These are phyloP conservation scores for Mariannaea sp. DNA, from an alignment of 2,329 filamentous ascomycete genomes.

Conservation along the genomic window DNA sequence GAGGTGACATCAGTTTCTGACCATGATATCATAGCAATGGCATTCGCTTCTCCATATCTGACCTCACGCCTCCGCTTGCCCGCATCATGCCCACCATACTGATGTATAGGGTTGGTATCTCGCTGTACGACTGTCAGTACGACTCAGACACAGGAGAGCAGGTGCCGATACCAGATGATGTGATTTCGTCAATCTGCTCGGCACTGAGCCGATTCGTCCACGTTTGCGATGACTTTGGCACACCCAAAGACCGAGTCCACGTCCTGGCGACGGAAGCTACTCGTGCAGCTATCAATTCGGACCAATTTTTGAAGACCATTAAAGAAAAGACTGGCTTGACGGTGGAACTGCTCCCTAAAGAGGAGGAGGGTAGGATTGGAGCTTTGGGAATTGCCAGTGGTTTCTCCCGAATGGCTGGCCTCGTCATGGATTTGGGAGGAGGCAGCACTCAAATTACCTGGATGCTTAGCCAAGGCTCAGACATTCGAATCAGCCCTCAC, in stretches of 20 bases:
- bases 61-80: slow-evolving; percentile 52
- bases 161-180: slow-evolving; percentile 38
- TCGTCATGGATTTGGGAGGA: slow-evolving; percentile 75
- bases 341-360: slow-evolving; percentile 65
- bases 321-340: slow-evolving; percentile 61
- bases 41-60: slow-evolving; percentile 69
- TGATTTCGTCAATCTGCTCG: slow-evolving; percentile 37
- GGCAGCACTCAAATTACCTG: slow-evolving; percentile 73
- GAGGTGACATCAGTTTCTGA: background rate
- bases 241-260: slow-evolving; percentile 35
- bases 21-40: slow-evolving; percentile 60
- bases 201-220: slow-evolving; percentile 38
- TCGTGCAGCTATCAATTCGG: slow-evolving; percentile 39
- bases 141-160: slow-evolving; percentile 40
- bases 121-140: slow-evolving; percentile 42
- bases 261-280: slow-evolving; percentile 42
- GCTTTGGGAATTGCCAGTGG: slow-evolving; percentile 70
- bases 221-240: slow-evolving; percentile 37
- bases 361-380: slow-evolving; percentile 68
- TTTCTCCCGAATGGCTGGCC: slow-evolving; percentile 61
- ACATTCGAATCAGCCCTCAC: slow-evolving; percentile 54
- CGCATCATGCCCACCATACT: slow-evolving; percentile 61
- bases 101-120: slow-evolving; percentile 40
- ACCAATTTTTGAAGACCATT: slow-evolving; percentile 47
- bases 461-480: slow-evolving; percentile 58